A percentile compares a stretch with the other conserved stretches of the same genome.
These are phyloP conservation scores for Hygrophorus russula DNA, from an alignment of 768 basidiomycete genomes.

Conservation along the genomic window DNA sequence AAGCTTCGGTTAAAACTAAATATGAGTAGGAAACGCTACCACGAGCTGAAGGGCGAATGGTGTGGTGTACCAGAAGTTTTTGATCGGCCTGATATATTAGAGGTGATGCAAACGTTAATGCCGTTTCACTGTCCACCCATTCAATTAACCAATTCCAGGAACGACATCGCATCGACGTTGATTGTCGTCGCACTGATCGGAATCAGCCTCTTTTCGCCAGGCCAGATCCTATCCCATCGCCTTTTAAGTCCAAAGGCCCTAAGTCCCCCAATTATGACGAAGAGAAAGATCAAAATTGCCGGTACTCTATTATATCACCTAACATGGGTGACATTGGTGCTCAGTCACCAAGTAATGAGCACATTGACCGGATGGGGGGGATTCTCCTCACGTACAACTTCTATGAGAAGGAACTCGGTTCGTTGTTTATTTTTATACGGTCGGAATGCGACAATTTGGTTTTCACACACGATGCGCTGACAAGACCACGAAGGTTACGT, in stretches of 20 bases:
- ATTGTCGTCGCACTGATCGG: slow-evolving; percentile 92
- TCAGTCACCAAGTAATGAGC: slow-evolving; percentile 82
- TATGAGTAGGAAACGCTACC: slow-evolving; percentile 49
- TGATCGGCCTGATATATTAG: slow-evolving; percentile 67
- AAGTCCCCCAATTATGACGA: slow-evolving; percentile 25
- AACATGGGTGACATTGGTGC: slow-evolving; percentile 66
- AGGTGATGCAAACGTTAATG: slow-evolving; percentile 32
- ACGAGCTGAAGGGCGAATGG: slow-evolving; percentile 69
- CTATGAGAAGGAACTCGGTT: slow-evolving; percentile 80
- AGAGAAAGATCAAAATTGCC: slow-evolving; percentile 45
- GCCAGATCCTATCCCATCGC: slow-evolving; percentile 12
- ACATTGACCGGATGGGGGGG: slow-evolving; percentile 78
- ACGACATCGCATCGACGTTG: slow-evolving; percentile 91
- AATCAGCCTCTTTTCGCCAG: slow-evolving; percentile 81
- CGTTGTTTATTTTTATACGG: slow-evolving; percentile 17
- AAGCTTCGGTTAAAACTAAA: neutral
- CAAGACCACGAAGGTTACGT: slow-evolving; percentile 61
- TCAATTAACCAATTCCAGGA: slow-evolving; percentile 32
- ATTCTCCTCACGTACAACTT: slow-evolving; percentile 89
- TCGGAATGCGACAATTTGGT: neutral
- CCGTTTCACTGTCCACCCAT: slow-evolving; percentile 8
- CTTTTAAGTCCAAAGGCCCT: slow-evolving; percentile 10
- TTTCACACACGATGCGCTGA: slow-evolving; percentile 2
- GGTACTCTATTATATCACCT: slow-evolving; percentile 67
- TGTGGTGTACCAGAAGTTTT: slow-evolving; percentile 74